Base-by-base conservation (phyloP, 176 grass and related monocot species). In the Alopecurus myosuroides region DNA sequence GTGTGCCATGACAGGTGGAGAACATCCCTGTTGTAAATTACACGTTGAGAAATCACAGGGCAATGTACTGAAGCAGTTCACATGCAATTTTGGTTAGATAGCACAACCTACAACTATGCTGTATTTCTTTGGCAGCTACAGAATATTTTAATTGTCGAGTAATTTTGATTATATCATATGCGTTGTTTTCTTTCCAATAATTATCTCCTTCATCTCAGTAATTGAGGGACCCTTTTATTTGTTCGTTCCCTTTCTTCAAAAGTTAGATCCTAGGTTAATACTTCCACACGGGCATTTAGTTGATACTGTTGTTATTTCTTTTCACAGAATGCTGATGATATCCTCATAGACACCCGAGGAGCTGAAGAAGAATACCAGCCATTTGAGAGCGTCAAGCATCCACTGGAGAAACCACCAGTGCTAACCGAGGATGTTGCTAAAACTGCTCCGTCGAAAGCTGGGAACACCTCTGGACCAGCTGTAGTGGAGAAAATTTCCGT, bases 281-380 rank as follows among this genome's bases (percentile, higher is more conserved):
- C 63, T 63, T 86, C 65, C 57, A 26, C 15, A 22, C 28, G 62
- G 7, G 25, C 56, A 74, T 75, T 73, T 83, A 79, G 48, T 79
- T 83, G 53, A 86, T 69, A 26, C 1, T 62, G 80, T 66, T 41
- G 22, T 10, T 76, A 9, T 66, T 74, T 23, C 29, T 87, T 74
- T 76, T 26, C 60, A 69, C 70, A 91, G 89, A 61, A 70, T 15
- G 46, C 50, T 69, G 89, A 87, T 70, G 89, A 91, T 84, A 61
- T 87, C 76, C 89, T 91, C 81, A 87, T 87, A 87, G 81, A 87
- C 60, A 91, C 87, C 75, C 39, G 49, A 91, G 68, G 60, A 60
- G 85, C 81, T 25, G 80, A 52, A 29, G 89, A 80, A 76, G 69
- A 25, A 5, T 91, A 86, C 58, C 69, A 69, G 50, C 76, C 86